Conservation (phyloP, 2,329 filamentous ascomycete genomes). For the Didymella pinodella region DNA sequence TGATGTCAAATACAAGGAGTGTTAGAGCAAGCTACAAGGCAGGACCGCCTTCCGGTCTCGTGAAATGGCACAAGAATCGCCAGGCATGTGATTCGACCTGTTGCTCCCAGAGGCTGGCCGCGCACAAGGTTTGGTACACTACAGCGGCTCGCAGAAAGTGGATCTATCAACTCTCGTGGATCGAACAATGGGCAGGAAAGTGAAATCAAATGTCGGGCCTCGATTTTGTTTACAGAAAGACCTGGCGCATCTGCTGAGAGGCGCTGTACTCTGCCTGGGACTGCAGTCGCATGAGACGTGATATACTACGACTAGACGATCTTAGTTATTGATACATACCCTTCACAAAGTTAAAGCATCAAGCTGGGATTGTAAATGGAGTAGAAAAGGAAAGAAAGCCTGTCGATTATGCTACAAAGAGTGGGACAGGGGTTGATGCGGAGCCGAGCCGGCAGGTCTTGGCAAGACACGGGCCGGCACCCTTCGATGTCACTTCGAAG, state of each 20-base stretch:
- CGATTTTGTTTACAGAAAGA: not conserved
- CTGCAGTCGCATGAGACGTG: not conserved
- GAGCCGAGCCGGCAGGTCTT: not conserved
- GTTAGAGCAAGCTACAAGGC: not conserved
- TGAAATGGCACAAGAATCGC: too few species aligned
- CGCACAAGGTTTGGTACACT: too few species aligned
- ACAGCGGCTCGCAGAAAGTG: too few species aligned
- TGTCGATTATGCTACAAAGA: not conserved
- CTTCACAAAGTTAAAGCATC: not conserved
- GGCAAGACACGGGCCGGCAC: too few species aligned
- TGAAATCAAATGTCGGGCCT: too few species aligned
- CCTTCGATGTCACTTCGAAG: too few species aligned
- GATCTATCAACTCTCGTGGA: too few species aligned
- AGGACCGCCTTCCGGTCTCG: too few species aligned
- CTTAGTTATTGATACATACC: not conserved
- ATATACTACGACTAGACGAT: not conserved
- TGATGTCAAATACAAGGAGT: not conserved
- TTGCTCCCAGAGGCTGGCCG: too few species aligned
- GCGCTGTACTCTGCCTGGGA: not conserved
- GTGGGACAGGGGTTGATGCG: not conserved
- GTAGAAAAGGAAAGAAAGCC: not conserved
- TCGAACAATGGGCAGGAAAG: too few species aligned
- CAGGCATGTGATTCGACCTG: too few species aligned
- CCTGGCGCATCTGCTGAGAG: not conserved
- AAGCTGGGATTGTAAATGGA: not conserved